Base-by-base conservation (phyloP, 2,329 filamentous ascomycete species). In the Penicillium sumatraense region DNA sequence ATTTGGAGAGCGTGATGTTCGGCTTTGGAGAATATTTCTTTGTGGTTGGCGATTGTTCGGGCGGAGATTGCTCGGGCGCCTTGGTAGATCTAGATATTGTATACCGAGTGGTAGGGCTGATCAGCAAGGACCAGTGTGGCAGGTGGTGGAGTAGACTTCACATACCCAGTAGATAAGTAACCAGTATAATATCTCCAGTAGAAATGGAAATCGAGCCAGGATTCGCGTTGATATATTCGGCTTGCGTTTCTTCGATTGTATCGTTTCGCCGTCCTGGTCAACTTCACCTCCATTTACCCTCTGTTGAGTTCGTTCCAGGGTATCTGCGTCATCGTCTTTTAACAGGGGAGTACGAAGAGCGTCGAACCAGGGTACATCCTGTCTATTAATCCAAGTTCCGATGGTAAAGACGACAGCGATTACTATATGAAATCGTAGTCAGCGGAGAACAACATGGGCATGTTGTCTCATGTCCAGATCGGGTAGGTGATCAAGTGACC, bases 31-130 rank as follows among this genome's bases (percentile, higher is more conserved):
- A 78, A 78, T 49, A 78, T 63, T 27, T 68, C 52, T 11, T 75
- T 61, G 56, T 78, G 70, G 44, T 70, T 68, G 35, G 69, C 68
- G 41, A 80, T 80, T 40, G 70, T 56, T 49, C 72, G 65, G 11
- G 78, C 78, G 2, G 78, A 78, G 21, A 75, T 49, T 10, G 78
- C 78, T 16, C 78, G 74, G 20, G 78, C 64, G 3, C 75, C 71
- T 63, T 80, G 78, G 47, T 81, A 81, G 41, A 76, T 59, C 69
- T 70, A 50, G n/a, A n/a, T n/a, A n/a, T n/a, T n/a, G n/a, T n/a
- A n/a, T n/a, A n/a, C n/a, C n/a, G n/a, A n/a, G n/a, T n/a, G n/a
- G n/a, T n/a, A n/a, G n/a, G n/a, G 7, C 35, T 38, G 6, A 20
- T 3, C 5, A 1, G n/a, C n/a, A n/a, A n/a, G n/a, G 33, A 6